A percentile compares a stretch with the other conserved stretches of the same genome.
phyloP scores from a whole-genome alignment of 345 rosid genomes.

The Eucalyptus pauciflora region DNA sequence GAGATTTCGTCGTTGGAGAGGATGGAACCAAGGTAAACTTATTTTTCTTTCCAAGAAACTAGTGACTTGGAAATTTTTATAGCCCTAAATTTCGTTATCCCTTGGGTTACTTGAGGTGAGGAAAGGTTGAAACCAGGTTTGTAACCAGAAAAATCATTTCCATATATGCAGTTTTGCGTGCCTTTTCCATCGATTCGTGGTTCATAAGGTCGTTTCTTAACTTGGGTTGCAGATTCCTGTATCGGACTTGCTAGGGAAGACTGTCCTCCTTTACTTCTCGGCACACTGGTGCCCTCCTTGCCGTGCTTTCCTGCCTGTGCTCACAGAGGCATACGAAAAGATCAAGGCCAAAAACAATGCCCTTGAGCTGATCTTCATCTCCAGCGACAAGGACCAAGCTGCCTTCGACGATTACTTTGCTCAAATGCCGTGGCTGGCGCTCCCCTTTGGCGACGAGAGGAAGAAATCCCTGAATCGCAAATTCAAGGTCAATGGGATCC shows the following conservation, averaged over 20 bases:
- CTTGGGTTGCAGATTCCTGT: constrained; percentile 17
- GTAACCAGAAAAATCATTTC: too few relatives aligned
- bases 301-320: constrained; percentile 24
- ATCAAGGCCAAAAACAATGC: constrained; percentile 19
- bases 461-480: constrained; percentile 10
- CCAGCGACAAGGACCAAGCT: constrained; percentile 24
- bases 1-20: too few relatives aligned
- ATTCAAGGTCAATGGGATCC: constrained; percentile 22
- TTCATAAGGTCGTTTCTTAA: background rate
- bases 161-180: too few relatives aligned
- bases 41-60: too few relatives aligned
- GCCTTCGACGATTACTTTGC: constrained; percentile 15
- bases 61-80: too few relatives aligned
- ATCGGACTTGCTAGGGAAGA: constrained; percentile 24
- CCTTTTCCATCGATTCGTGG: too few relatives aligned
- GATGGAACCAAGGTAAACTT: too few relatives aligned
- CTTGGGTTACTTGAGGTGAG: too few relatives aligned
- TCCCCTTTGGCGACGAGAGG: constrained; percentile 28
- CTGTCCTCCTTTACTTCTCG: constrained; percentile 35
- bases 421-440: constrained; percentile 32
- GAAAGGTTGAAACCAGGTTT: too few relatives aligned
- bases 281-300: constrained; percentile 37
- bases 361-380: constrained; percentile 26
- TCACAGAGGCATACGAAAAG: constrained; percentile 16
- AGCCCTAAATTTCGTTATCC: too few relatives aligned